These are phyloP conservation scores for Erodium moschatum DNA, from an alignment of 441 rosid species.

Conservation along the genomic window DNA sequence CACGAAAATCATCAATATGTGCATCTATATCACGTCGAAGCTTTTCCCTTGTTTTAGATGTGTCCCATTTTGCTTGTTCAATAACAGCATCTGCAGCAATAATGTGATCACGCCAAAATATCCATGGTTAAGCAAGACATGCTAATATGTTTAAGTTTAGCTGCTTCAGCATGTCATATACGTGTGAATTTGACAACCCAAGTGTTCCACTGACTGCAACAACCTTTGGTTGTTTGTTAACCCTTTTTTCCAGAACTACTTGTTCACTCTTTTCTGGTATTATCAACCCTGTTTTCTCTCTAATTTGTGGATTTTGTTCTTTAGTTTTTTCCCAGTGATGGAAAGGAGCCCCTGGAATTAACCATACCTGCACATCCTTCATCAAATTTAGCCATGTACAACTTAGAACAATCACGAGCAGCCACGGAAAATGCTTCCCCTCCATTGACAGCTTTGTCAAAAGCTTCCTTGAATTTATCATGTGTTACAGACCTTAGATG, in stretches of 20 bases:
- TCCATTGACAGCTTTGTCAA: constrained; percentile 20
- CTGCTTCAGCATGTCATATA: constrained; percentile 1
- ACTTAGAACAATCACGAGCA: constrained; percentile 13
- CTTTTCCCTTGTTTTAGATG: constrained; percentile 58
- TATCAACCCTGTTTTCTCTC: background rate
- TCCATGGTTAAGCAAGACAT: constrained; percentile 4
- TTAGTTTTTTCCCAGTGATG: background rate
- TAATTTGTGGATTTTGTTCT: background rate
- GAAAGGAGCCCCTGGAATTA: background rate
- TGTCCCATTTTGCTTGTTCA: constrained; percentile 81
- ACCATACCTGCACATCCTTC: constrained; percentile 19
- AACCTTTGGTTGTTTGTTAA: background rate
- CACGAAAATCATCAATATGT: constrained; percentile 59
- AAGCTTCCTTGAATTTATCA: constrained; percentile 21
- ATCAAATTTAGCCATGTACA: constrained; percentile 20
- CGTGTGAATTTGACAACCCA: background rate
- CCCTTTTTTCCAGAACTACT: too few species aligned
- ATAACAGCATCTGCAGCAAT: constrained; percentile 54
- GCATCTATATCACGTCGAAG: constrained; percentile 69
- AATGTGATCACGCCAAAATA: background rate
- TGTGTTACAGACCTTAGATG: constrained; percentile 19
- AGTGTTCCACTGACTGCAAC: background rate
- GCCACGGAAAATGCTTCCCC: constrained; percentile 21
- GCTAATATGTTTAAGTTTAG: background rate
- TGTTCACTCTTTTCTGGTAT: too few species aligned